These are phyloP conservation scores for Chiua virens DNA, from an alignment of 768 basidiomycete genomes.

Conservation along the genomic window DNA sequence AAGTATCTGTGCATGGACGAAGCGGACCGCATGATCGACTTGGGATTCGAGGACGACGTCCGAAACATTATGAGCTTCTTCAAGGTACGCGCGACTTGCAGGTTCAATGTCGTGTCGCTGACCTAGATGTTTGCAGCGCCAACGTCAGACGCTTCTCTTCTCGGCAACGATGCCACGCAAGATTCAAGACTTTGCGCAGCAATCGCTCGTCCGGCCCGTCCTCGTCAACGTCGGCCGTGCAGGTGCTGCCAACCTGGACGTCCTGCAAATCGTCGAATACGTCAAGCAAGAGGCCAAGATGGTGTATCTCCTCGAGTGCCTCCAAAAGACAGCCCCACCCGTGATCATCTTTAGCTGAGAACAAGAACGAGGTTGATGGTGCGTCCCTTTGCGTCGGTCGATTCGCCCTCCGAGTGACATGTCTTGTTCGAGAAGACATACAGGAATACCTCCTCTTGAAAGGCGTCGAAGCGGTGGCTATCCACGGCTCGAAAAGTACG, in stretches of 20 bases:
- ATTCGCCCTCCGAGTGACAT: too few relatives aligned
- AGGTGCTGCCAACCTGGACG: slow-evolving; percentile 95
- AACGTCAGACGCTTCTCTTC: slow-evolving; percentile 95
- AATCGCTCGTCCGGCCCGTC: slow-evolving; percentile 92
- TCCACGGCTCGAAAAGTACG: slow-evolving; percentile 96
- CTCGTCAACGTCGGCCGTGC: slow-evolving; percentile 98
- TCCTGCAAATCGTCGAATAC: slow-evolving; percentile 95
- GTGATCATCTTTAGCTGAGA: slow-evolving; percentile 98
- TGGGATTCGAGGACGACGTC: slow-evolving; percentile 99
- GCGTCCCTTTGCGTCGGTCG: slow-evolving; percentile 18
- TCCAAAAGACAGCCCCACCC: slow-evolving; percentile 98
- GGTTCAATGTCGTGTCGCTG: not conserved
- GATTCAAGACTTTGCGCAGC: slow-evolving; percentile 98
- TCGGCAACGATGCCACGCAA: slow-evolving; percentile 99
- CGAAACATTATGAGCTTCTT: slow-evolving; percentile 99
- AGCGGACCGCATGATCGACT: slow-evolving; percentile 98
- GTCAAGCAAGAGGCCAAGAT: slow-evolving; percentile 99
- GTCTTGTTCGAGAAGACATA: slow-evolving; percentile 65
- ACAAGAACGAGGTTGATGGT: slow-evolving; percentile 99
- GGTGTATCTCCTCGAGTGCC: slow-evolving; percentile 96
- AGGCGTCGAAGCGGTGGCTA: slow-evolving; percentile 97
- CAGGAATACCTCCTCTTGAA: slow-evolving; percentile 97
- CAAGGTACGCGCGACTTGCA: slow-evolving; percentile 54
- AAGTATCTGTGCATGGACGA: slow-evolving; percentile 99
- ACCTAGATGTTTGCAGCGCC: slow-evolving; percentile 53